A percentile compares a stretch with the other conserved stretches of the same genome.
phyloP scores from a whole-genome alignment of 257 asterid species.

The Plantago ovata region DNA sequence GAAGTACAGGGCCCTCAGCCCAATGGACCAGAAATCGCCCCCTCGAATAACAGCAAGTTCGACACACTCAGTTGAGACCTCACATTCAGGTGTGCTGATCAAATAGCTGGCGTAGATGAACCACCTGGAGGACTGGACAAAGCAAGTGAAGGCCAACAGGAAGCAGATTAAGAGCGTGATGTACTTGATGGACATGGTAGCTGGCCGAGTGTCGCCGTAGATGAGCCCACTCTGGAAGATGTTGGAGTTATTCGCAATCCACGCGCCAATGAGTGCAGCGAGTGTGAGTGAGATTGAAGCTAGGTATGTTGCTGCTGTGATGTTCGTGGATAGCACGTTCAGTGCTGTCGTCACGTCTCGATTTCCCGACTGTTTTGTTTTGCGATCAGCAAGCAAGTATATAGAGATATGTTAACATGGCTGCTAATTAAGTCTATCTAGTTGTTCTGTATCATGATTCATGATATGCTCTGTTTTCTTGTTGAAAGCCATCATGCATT shows the following conservation, averaged over 20 bases:
- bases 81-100: conserved; percentile 45
- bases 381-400: not conserved
- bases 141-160: conserved; percentile 61
- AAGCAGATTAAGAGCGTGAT: conserved; percentile 50
- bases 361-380: conserved; percentile 30
- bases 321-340: conserved; percentile 45
- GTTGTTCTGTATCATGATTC: too few relatives aligned
- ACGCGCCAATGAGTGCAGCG: conserved; percentile 59
- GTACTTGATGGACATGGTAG: conserved; percentile 61
- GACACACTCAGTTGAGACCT: conserved; percentile 38
- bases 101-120: conserved; percentile 66
- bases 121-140: conserved; percentile 62
- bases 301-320: conserved; percentile 45
- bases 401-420: not conserved
- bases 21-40: conserved; percentile 69
- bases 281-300: conserved; percentile 52
- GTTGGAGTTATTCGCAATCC: conserved; percentile 56
- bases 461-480: too few relatives aligned
- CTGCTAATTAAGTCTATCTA: too few relatives aligned
- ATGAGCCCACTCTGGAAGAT: conserved; percentile 53
- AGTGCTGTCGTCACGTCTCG: conserved; percentile 44
- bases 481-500: too few relatives aligned
- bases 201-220: conserved; percentile 64
- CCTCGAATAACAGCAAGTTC: conserved; percentile 59
- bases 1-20: conserved; percentile 59